Conservation (phyloP, 495 filamentous ascomycete genomes). For the Tetracladium marchalianum region DNA sequence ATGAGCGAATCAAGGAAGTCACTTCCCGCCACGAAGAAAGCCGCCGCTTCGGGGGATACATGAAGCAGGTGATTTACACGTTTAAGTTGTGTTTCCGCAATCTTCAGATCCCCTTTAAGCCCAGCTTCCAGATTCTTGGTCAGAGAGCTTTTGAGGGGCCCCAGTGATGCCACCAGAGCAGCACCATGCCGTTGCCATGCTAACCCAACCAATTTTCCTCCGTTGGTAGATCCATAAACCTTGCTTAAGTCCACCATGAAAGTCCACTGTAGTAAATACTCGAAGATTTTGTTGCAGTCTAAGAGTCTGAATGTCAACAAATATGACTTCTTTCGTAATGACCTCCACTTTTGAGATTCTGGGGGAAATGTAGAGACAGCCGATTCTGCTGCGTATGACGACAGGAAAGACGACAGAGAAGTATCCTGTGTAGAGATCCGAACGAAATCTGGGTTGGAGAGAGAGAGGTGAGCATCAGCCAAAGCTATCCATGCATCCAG, state of each 20-base stretch:
- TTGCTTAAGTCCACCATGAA: conserved; percentile 49
- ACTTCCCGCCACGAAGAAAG: conserved; percentile 69
- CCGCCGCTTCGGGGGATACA: conserved; percentile 38
- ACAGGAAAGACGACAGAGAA: conserved; percentile 32
- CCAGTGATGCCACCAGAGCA: conserved; percentile 11
- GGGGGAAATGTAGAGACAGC: conserved; percentile 10
- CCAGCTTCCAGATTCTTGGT: conserved; percentile 38
- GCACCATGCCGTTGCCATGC: conserved; percentile 17
- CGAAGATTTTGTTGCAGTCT: conserved; percentile 31
- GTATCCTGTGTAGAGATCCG: conserved; percentile 38
- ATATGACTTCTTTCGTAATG: conserved; percentile 52
- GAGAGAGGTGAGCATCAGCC: conserved; percentile 48
- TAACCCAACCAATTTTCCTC: conserved; percentile 17
- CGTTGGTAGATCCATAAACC: conserved; percentile 42
- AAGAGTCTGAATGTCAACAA: conserved; percentile 43
- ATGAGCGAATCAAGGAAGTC: conserved; percentile 74
- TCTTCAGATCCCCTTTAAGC: conserved; percentile 34
- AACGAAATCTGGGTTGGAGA: conserved; percentile 43
- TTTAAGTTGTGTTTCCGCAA: conserved; percentile 33
- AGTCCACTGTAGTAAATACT: conserved; percentile 38
- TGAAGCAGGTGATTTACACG: conserved; percentile 41
- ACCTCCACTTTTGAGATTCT: conserved; percentile 35
- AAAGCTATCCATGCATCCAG: conserved; percentile 68
- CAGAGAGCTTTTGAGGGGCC: conserved; percentile 5
- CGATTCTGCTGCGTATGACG: conserved; percentile 10